phyloP scores from a whole-genome alignment of 352 stramenopile genomes.

The Pythium dissimile region DNA sequence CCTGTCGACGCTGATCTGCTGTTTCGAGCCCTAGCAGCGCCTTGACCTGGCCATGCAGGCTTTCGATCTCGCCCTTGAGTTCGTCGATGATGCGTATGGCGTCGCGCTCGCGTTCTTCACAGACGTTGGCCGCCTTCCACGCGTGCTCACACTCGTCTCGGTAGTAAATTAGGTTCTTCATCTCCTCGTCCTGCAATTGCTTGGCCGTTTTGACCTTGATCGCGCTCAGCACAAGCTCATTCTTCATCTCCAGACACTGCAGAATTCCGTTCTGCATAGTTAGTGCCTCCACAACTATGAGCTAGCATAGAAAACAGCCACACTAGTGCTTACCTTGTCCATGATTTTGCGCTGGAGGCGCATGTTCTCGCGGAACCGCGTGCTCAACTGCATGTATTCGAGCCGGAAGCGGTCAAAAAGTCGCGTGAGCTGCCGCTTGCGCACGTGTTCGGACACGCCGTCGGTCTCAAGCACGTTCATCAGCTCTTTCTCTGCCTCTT shows the following conservation, averaged over 20 bases:
- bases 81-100: constrained; percentile 69
- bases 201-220: constrained; percentile 55
- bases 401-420: constrained; percentile 65
- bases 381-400: constrained; percentile 61
- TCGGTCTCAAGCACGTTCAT: constrained; percentile 46
- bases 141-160: constrained; percentile 69
- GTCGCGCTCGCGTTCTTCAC: constrained; percentile 55
- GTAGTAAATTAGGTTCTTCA: constrained; percentile 70
- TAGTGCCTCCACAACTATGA: neutral
- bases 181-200: constrained; percentile 63
- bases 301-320: neutral
- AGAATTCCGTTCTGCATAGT: neutral
- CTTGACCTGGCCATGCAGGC: constrained; percentile 52
- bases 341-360: constrained; percentile 48
- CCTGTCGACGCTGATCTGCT: neutral
- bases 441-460: constrained; percentile 39
- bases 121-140: constrained; percentile 54
- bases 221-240: constrained; percentile 53
- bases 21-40: constrained; percentile 22
- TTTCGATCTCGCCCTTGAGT: constrained; percentile 54
- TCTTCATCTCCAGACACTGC: constrained; percentile 65
- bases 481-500: constrained; percentile 47
- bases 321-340: constrained; percentile 47
- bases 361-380: constrained; percentile 47
- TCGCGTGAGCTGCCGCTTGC: constrained; percentile 55